Percentiles rank a stretch among this genome's conserved stretches.
Conservation (phyloP, 192 early-diverging fungal species). For the Podochytrium sp. region DNA sequence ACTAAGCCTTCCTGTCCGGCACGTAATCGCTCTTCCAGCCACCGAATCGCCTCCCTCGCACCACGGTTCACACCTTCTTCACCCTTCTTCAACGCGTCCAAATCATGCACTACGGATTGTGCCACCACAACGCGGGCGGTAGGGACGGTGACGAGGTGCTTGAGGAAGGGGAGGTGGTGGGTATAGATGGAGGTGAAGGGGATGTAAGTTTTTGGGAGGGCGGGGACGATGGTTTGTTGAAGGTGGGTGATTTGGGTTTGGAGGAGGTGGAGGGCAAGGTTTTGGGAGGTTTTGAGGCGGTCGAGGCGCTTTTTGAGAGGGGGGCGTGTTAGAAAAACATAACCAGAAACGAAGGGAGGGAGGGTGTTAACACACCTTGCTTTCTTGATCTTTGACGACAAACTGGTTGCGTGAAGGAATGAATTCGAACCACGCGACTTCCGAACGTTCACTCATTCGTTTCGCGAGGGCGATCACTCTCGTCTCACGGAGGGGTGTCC, state of each 20-base stretch:
- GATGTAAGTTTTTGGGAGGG: constrained; percentile 25
- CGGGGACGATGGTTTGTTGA: constrained; percentile 28
- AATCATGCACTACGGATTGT: constrained; percentile 37
- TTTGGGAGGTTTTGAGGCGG: constrained; percentile 29
- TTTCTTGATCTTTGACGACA: constrained; percentile 33
- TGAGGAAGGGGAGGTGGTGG: constrained; percentile 32
- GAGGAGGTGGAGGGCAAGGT: constrained; percentile 49
- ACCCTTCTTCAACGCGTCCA: constrained; percentile 51
- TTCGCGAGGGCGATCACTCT: constrained; percentile 37
- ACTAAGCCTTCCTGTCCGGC: constrained; percentile 37
- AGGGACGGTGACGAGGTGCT: constrained; percentile 27
- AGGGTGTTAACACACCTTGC: constrained; percentile 30
- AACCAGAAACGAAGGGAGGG: neutral
- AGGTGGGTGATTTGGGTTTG: constrained; percentile 45
- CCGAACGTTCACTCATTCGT: constrained; percentile 27
- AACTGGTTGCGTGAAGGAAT: constrained; percentile 35
- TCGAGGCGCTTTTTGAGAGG: neutral
- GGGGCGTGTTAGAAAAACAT: neutral
- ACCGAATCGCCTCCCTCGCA: constrained; percentile 54
- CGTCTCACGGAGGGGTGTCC: no score
- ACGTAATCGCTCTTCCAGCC: constrained; percentile 55
- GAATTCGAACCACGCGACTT: constrained; percentile 39
- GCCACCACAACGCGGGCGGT: neutral
- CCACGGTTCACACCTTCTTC: constrained; percentile 28
- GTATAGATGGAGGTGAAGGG: constrained; percentile 38